Conservation (phyloP, 371 early-diverging fungal genomes). For the Rhizopus stolonifer region DNA sequence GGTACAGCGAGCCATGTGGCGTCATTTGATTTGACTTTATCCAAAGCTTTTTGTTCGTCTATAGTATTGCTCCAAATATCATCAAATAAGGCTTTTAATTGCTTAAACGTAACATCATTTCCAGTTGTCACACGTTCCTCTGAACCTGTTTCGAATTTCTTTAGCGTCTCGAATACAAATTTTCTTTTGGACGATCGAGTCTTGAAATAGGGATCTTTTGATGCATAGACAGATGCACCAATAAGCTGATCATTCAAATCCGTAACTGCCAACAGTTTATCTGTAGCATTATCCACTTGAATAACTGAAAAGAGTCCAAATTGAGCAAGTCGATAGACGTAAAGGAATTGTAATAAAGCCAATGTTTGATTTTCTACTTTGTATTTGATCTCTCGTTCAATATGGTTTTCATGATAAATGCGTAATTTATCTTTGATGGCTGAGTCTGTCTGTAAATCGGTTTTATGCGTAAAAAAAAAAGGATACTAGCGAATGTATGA, state of each 20-base stretch:
- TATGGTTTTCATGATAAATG: constrained; percentile 1
- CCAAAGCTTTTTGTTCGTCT: constrained; percentile 3
- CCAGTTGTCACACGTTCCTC: constrained; percentile 20
- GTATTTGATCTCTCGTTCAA: constrained; percentile 3
- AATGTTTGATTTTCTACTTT: constrained; percentile 21
- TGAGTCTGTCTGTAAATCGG: not conserved
- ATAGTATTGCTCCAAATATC: constrained; percentile 27
- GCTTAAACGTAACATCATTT: constrained; percentile 28
- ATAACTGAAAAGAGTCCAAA: constrained; percentile 30
- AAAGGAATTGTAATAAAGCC: constrained; percentile 37
- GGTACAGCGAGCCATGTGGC: not conserved
- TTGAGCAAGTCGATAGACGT: constrained; percentile 37
- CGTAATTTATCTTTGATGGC: constrained; percentile 4
- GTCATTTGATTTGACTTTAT: not conserved
- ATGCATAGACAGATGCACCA: constrained; percentile 31
- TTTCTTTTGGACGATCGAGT: constrained; percentile 12
- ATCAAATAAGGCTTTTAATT: constrained; percentile 26
- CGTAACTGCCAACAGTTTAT: constrained; percentile 20
- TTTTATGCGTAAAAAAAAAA: not conserved
- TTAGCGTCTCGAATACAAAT: constrained; percentile 21
- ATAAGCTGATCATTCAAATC: constrained; percentile 36
- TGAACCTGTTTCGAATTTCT: constrained; percentile 26
- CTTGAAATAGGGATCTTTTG: constrained; percentile 15
- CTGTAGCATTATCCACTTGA: not conserved
- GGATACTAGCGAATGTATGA: too few relatives aligned